Base-by-base conservation (phyloP, 2,329 filamentous ascomycete species). In the Curvularia hawaiiensis region DNA sequence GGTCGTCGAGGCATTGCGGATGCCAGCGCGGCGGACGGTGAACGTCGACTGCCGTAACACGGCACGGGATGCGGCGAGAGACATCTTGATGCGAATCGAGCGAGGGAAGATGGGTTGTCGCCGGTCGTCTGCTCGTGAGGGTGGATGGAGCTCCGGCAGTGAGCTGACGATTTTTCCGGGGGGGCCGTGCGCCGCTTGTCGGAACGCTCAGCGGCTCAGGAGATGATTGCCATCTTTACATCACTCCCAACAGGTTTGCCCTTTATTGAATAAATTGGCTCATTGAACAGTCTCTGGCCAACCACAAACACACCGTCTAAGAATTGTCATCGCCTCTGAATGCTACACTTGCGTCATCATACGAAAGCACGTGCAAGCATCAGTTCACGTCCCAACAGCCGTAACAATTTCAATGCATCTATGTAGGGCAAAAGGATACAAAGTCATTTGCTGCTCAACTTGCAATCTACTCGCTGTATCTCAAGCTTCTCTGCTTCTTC, bases 1-100 rank as follows among this genome's bases (percentile, higher is more conserved):
- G 35, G 79, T 80, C 48, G 77, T 79, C 52, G 81, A 83, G 68
- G 80, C 80, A 71, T 80, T 78, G 76, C 80, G 80, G 58, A 79
- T 62, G 73, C 77, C 77, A 45, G 78, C 66, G 66, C 76, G 71
- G 59, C 76, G 72, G 65, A 78, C 71, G 63, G 75, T 68, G 64
- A 79, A 75, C 72, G 74, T 72, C 68, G 78, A 75, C 61, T 73
- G 76, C 74, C 81, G 74, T 63, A 78, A 69, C 68, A 80, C 74
- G 66, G 78, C 76, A 66, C 80, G 78, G 64, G 80, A 76, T 69
- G 77, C 73, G 60, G 76, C 70, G 68, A 80, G 73, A 74, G 80
- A 79, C 81, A 83, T 83, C 61, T 64, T 76, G 69, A 67, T 65
- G 65, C 52, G 59, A 56, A 61, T 63, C 57, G 63, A 54, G 48